Evolutionary conservation across 495 filamentous ascomycete genomes (phyloP), one percentile per base, ranked within the genome.

Genomic region (Talaromyces stipitatus): DNA sequence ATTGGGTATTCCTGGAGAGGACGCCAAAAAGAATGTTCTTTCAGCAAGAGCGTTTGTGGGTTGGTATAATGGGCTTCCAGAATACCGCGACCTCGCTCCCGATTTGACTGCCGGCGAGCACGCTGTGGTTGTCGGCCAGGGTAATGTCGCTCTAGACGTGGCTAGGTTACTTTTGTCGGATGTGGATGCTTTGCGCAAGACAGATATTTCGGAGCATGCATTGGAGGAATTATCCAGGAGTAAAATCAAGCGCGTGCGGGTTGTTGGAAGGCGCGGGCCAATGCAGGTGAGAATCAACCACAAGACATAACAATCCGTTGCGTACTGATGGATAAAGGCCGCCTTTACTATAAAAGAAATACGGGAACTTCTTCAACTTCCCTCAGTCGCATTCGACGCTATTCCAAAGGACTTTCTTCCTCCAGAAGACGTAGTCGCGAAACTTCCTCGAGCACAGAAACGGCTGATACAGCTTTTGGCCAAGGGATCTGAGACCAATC

Each of bases 11-110:
- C 85, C 87, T 0, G 90, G 92, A n/a, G 94, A 98, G 63, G 73
- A 85, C 9, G 69, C 68, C 12, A 61, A 89, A 30, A 73, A 75
- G 10, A 89, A 90, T 38, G 84, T 98, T 32, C 86, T 90, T 71
- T 96, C 91, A 14, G 94, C 94, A 3, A 82, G 94, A 6, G 88
- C 90, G 50, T 98, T 97, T 69, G 95, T 98, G 5, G 94, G 92
- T 14, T 98, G 94, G 94, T 98, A 98, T 71, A 97, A 97, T 66
- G 92, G 95, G 16, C 78, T 96, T 0, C 95, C 94, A 0, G 88
- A 95, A 63, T 88, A 89, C 66, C 81, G 88, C 23, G 68, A 82
- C 61, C 71, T 96, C n/a, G 76, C 78, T 11, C 94, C 92, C 1
- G 82, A 90, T 63, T 81, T 97, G 12, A 82, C 82, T 1, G 73